Base-by-base conservation (phyloP, 345 rosid genomes). In the Ricinus communis region DNA sequence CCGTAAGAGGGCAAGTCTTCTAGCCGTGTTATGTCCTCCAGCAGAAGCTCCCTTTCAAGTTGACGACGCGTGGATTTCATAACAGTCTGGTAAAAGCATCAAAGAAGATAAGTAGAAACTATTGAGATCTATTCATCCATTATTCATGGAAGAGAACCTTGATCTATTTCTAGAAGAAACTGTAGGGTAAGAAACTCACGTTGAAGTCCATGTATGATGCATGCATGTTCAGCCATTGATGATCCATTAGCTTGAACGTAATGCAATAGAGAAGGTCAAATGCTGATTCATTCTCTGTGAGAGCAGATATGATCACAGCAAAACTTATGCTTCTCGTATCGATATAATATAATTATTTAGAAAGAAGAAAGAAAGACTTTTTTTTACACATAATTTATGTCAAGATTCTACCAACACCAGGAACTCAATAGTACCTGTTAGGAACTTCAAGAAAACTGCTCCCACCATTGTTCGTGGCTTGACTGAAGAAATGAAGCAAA, bases 141-240 rank as follows among this genome's bases (percentile, higher is more conserved):
- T 57, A 25, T 41, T 18, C 43, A 25, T 31, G 59, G 9, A 24
- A 58, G 56, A 21, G 28, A 73, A 41, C 3, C 16, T 49, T 66
- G 19, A 47, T 45, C 15, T 63, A 70, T 65, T 1, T 33, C 36
- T 41, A 43, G 14, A 62, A 70, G 30, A 55, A 75, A 65, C 46
- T 54, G 50, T 53, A 46, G 0, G 64, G 46, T 31, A 76, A 58
- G 66, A 56, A 68, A 55, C 61, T 86, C 80, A 92, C 99, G 75
- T 95, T 95, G 81, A 95, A 95, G 81, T 95, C 99, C 99, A 95
- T 95, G 80, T 95, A 95, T 43, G 98, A 95, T 10, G 99, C 98
- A 12, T 78, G 99, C 93, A 95, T 92, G 50, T 86, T 50, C 63
- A 92, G 97, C 99, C 99, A 95, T 70, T 87, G 90, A 40, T 87